These are phyloP conservation scores for Arthrobotrys entomopaga DNA, from an alignment of 2,329 filamentous ascomycete genomes.

Conservation along the genomic window DNA sequence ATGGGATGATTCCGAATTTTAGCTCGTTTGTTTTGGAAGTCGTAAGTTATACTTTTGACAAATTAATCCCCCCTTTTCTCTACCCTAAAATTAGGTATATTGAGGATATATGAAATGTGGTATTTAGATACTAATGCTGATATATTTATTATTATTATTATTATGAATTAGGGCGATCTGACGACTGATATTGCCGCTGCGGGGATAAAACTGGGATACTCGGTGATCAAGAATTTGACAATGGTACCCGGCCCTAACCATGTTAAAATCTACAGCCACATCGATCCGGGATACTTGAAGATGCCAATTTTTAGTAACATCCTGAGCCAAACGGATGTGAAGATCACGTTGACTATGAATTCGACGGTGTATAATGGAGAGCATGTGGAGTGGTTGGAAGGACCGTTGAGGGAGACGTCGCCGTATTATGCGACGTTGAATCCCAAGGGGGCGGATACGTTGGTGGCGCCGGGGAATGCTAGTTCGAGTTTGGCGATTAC, in stretches of 20 bases:
- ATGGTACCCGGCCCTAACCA: constrained; percentile 71
- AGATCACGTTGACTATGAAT: constrained; percentile 56
- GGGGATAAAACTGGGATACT: constrained; percentile 67
- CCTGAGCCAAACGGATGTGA: constrained; percentile 25
- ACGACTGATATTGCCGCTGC: constrained; percentile 71
- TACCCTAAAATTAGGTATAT: too few relatives aligned
- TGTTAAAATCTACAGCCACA: constrained; percentile 68
- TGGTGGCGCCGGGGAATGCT: not conserved
- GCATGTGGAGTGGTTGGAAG: constrained; percentile 57
- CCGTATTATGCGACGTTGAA: constrained; percentile 39
- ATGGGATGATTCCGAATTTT: constrained; percentile 71
- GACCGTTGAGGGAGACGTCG: constrained; percentile 51
- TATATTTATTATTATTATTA: not conserved
- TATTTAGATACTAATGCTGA: constrained; percentile 39
- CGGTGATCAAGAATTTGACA: constrained; percentile 70
- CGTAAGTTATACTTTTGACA: constrained; percentile 61
- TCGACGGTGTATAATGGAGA: constrained; percentile 56
- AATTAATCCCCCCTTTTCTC: too few relatives aligned
- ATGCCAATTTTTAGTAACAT: constrained; percentile 62
- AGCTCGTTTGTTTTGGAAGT: constrained; percentile 73
- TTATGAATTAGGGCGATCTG: constrained; percentile 68
- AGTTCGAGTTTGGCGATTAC: not conserved
- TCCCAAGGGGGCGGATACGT: not conserved
- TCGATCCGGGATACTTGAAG: constrained; percentile 62
- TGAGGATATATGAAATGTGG: constrained; percentile 57